phyloP scores from a whole-genome alignment of 768 basidiomycete species.

The Russula brevipes region DNA sequence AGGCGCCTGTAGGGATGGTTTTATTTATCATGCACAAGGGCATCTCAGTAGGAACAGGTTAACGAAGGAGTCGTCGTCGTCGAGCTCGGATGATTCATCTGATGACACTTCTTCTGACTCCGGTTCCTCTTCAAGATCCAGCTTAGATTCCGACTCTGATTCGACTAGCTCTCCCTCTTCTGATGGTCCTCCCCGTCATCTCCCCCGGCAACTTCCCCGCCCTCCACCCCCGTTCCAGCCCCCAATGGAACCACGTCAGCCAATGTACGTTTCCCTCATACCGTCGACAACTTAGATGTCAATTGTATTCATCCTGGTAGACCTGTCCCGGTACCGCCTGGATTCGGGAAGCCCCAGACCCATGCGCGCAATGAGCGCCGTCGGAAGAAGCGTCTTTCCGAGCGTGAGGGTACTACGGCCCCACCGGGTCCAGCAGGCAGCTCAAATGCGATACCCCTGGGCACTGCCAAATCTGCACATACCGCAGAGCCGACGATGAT shows the following conservation, averaged over 20 bases:
- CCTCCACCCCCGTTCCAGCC: neutral
- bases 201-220: neutral
- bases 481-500: constrained; percentile 37
- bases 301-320: constrained; percentile 9
- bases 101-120: constrained; percentile 23
- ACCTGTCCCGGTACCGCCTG: constrained; percentile 45
- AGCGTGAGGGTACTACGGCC: constrained; percentile 24
- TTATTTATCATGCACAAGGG: neutral
- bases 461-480: constrained; percentile 24
- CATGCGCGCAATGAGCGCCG: constrained; percentile 55
- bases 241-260: neutral
- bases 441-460: constrained; percentile 44
- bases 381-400: constrained; percentile 41
- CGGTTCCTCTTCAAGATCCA: constrained; percentile 30
- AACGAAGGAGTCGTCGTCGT: constrained; percentile 5
- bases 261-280: constrained; percentile 3
- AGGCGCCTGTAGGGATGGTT: neutral
- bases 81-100: constrained; percentile 21
- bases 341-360: constrained; percentile 53
- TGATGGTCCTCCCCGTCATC: neutral
- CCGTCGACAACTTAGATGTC: neutral
- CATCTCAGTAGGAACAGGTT: neutral
- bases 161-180: constrained; percentile 29
- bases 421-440: constrained; percentile 32
- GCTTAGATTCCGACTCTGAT: constrained; percentile 22